Conservation (phyloP, 768 basidiomycete species). For the Kwoniella botswanensis region DNA sequence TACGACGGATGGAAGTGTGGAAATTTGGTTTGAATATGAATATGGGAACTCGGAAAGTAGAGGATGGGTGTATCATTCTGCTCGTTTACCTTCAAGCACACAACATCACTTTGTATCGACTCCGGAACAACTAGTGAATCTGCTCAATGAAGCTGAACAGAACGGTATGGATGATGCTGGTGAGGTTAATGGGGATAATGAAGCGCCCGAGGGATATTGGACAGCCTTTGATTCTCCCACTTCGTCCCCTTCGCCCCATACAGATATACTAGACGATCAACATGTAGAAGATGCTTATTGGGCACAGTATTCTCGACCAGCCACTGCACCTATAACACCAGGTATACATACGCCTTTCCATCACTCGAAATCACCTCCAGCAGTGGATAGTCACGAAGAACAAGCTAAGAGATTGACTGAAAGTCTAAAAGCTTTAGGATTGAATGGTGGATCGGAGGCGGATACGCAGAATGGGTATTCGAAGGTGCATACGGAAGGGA, state of each 20-base stretch:
- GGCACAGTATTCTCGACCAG: constrained; percentile 26
- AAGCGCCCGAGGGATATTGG: constrained; percentile 29
- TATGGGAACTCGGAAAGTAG: constrained; percentile 7
- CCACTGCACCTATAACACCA: constrained; percentile 25
- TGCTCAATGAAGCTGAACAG: background rate
- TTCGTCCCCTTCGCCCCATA: background rate
- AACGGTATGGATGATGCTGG: background rate
- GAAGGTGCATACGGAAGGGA: background rate
- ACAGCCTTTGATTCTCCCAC: constrained; percentile 23
- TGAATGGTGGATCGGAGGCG: background rate
- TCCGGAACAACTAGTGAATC: background rate
- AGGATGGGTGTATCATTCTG: constrained; percentile 31
- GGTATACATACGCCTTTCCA: constrained; percentile 8
- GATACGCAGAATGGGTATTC: constrained; percentile 7
- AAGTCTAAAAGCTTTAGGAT: constrained; percentile 11
- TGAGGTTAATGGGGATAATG: background rate
- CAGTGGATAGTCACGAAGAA: constrained; percentile 1
- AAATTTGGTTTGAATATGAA: constrained; percentile 27
- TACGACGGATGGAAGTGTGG: background rate
- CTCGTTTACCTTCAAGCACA: constrained; percentile 13
- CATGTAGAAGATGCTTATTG: constrained; percentile 26
- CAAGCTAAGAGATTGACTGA: constrained; percentile 17
- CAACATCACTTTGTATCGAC: background rate
- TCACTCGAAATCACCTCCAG: background rate
- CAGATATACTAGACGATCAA: background rate